These are phyloP conservation scores for Penicillium odoratum DNA, from an alignment of 495 filamentous ascomycete genomes.

Conservation along the genomic window DNA sequence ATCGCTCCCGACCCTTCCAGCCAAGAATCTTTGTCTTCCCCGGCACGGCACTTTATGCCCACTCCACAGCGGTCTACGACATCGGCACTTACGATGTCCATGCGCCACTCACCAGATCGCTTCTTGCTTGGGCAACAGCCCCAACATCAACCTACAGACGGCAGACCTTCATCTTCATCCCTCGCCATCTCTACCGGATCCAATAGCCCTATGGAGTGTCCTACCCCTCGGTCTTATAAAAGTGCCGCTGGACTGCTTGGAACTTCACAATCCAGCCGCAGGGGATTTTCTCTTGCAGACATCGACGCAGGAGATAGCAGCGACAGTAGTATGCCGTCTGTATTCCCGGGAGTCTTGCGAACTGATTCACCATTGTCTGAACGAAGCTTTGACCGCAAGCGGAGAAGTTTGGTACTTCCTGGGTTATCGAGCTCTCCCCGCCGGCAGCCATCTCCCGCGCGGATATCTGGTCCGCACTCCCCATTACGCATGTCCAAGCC, in stretches of 20 bases:
- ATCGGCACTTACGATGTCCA: slow-evolving; percentile 45
- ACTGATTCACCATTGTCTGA: slow-evolving; percentile 93
- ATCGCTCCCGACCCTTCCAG: background rate
- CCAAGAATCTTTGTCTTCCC: slow-evolving; percentile 15
- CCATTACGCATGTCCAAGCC: slow-evolving; percentile 86
- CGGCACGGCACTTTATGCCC: slow-evolving; percentile 19
- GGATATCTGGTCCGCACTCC: slow-evolving; percentile 73
- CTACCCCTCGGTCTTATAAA: slow-evolving; percentile 84
- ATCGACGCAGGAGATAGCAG: slow-evolving; percentile 77
- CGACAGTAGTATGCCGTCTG: slow-evolving; percentile 87
- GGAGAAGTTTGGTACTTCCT: slow-evolving; percentile 77
- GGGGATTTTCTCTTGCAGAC: slow-evolving; percentile 71
- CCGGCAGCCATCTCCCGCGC: slow-evolving; percentile 82
- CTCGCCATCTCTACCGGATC: slow-evolving; percentile 71
- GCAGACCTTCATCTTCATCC: slow-evolving; percentile 55
- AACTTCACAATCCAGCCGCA: slow-evolving; percentile 63
- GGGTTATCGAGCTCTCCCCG: slow-evolving; percentile 70
- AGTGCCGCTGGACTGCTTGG: slow-evolving; percentile 63
- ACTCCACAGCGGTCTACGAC: slow-evolving; percentile 27
- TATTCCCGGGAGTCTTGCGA: slow-evolving; percentile 63
- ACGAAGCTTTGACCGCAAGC: slow-evolving; percentile 76
- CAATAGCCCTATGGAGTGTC: slow-evolving; percentile 86
- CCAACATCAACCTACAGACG: slow-evolving; percentile 14
- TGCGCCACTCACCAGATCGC: slow-evolving; percentile 42
- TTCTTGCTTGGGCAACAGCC: slow-evolving; percentile 23